Conservation (phyloP, 208 protist genomes). For the Trypanosoma theileri region DNA sequence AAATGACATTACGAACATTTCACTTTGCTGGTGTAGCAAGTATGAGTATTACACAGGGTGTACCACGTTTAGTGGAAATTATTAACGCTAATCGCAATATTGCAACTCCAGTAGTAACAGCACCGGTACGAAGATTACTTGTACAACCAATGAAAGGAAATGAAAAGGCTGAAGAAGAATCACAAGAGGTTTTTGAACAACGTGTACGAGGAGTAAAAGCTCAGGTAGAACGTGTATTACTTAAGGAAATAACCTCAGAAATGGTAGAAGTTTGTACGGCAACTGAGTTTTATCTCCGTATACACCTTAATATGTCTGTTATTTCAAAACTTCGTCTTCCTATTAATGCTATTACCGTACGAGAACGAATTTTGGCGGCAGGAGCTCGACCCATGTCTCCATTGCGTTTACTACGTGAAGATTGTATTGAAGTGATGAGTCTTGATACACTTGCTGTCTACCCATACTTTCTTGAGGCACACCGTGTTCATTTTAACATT, state of each 20-base stretch:
- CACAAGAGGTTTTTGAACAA: slow-evolving; percentile 32
- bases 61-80: slow-evolving; percentile 98
- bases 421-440: slow-evolving; percentile 68
- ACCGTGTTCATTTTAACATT: slow-evolving; percentile 74
- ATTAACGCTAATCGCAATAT: slow-evolving; percentile 99
- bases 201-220: slow-evolving; percentile 87
- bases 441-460: slow-evolving; percentile 67
- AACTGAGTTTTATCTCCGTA: slow-evolving; percentile 84
- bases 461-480: slow-evolving; percentile 53
- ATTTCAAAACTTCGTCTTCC: slow-evolving; percentile 94
- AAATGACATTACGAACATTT: slow-evolving; percentile 99
- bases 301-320: slow-evolving; percentile 92
- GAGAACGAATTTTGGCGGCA: slow-evolving; percentile 69
- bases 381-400: slow-evolving; percentile 70
- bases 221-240: slow-evolving; percentile 84
- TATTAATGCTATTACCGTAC: slow-evolving; percentile 83
- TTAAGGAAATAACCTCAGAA: slow-evolving; percentile 89
- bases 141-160: neutral
- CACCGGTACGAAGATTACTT: slow-evolving; percentile 36
- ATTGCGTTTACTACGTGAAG: slow-evolving; percentile 89
- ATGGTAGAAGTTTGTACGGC: slow-evolving; percentile 88
- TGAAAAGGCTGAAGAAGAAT: slow-evolving; percentile 13
- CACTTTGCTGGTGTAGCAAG: slow-evolving; percentile 99
- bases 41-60: slow-evolving; percentile 98
- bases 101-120: slow-evolving; percentile 98